Evolutionary conservation across 768 basidiomycete species (phyloP).

Genomic region (Phanerodontia chrysosporium): DNA sequence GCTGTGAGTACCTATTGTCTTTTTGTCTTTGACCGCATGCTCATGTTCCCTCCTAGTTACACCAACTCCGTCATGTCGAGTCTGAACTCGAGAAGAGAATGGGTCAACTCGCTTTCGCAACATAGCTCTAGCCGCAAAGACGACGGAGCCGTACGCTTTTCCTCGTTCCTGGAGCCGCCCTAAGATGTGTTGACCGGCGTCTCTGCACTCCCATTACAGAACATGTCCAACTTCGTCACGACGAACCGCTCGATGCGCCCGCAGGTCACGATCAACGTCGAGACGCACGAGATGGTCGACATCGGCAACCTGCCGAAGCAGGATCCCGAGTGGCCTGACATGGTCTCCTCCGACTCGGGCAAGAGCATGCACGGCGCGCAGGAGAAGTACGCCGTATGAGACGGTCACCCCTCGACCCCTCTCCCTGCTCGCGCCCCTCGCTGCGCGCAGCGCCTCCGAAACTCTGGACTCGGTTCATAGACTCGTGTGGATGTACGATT

Average conservation of each 20-base stretch:
- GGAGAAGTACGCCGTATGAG: not conserved
- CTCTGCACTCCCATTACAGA: not conserved
- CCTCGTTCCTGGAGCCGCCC: not conserved
- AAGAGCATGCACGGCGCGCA: not conserved
- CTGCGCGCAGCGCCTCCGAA: not conserved
- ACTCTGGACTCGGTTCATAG: not conserved
- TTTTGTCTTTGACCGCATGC: not conserved
- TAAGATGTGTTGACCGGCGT: not conserved
- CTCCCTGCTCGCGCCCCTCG: not conserved
- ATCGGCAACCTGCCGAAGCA: conserved; percentile 2
- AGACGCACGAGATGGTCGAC: conserved; percentile 14
- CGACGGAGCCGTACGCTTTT: not conserved
- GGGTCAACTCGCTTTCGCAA: conserved; percentile 11
- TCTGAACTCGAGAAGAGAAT: conserved; percentile 23
- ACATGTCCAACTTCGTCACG: conserved; percentile 3
- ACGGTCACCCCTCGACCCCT: not conserved
- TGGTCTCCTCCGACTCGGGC: conserved; percentile 1
- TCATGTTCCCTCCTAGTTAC: conserved; percentile 19
- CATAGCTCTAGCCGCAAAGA: not conserved
- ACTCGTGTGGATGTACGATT: conserved; percentile 1
- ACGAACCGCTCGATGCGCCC: conserved; percentile 6
- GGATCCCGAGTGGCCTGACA: conserved; percentile 9
- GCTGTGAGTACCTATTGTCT: conserved; percentile 12
- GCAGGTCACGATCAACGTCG: conserved; percentile 13
- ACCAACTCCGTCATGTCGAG: conserved; percentile 38